Evolutionary conservation across 108 stramenopile species (phyloP).

Genomic region (Chaetoceros muelleri): DNA sequence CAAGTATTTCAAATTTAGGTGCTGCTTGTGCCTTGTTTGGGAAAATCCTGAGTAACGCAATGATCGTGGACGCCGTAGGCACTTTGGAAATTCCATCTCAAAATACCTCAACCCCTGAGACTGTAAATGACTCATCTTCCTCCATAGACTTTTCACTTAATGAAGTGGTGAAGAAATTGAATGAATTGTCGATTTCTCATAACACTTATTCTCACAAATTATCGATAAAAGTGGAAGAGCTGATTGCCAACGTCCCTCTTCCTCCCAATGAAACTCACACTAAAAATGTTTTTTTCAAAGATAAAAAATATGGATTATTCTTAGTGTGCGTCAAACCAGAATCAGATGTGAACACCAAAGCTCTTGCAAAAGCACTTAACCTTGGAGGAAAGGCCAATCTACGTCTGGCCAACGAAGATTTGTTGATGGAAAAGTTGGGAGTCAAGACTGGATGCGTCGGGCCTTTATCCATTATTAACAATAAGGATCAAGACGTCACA

Average conservation of each 20-base stretch:
- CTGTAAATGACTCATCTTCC: neutral
- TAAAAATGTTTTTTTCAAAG: conserved; percentile 84
- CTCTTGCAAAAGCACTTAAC: conserved; percentile 63
- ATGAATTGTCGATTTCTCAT: conserved; percentile 37
- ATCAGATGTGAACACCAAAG: conserved; percentile 70
- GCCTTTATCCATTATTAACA: conserved; percentile 75
- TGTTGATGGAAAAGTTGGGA: conserved; percentile 50
- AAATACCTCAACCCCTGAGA: neutral
- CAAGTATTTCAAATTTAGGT: neutral
- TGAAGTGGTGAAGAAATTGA: conserved; percentile 46
- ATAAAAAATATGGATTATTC: conserved; percentile 86
- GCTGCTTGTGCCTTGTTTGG: neutral
- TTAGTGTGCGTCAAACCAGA: conserved; percentile 35
- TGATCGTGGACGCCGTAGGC: neutral
- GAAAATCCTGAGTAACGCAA: neutral
- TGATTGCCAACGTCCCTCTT: conserved; percentile 63
- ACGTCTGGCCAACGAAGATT: conserved; percentile 70
- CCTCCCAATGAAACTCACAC: conserved; percentile 63
- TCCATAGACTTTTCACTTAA: conserved; percentile 35
- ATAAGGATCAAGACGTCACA: conserved; percentile 46
- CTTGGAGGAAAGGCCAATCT: conserved; percentile 85
- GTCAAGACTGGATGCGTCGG: conserved; percentile 82
- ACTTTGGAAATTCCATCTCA: neutral
- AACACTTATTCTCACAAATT: conserved; percentile 45
- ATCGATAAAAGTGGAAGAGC: conserved; percentile 65